These are phyloP conservation scores for Boletellus sp. DNA, from an alignment of 768 basidiomycete genomes.

Conservation along the genomic window DNA sequence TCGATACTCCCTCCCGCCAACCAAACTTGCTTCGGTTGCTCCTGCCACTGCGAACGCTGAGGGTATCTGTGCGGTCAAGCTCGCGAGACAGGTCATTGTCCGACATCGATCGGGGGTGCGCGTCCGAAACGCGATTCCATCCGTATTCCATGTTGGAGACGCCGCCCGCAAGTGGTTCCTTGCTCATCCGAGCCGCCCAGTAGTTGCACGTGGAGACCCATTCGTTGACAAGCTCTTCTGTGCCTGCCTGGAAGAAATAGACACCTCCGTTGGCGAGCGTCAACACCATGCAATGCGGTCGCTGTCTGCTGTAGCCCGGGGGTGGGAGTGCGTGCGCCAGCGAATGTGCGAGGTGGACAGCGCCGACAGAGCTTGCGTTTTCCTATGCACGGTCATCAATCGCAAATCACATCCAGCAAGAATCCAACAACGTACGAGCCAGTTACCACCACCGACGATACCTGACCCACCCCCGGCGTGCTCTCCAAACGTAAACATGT, in stretches of 20 bases:
- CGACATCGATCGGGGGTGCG: slow-evolving; percentile 52
- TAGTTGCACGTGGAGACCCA: slow-evolving; percentile 99
- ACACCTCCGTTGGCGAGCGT: slow-evolving; percentile 85
- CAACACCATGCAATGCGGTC: slow-evolving; percentile 93
- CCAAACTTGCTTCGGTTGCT: slow-evolving; percentile 73
- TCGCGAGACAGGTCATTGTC: slow-evolving; percentile 52
- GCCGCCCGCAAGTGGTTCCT: slow-evolving; percentile 92
- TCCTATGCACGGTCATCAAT: slow-evolving; percentile 45
- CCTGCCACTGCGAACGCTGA: slow-evolving; percentile 73
- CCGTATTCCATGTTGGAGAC: slow-evolving; percentile 99
- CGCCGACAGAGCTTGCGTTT: slow-evolving; percentile 83
- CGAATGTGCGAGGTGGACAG: slow-evolving; percentile 81
- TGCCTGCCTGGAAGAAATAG: slow-evolving; percentile 99
- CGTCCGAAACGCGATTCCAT: slow-evolving; percentile 78
- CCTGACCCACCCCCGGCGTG: slow-evolving; percentile 55
- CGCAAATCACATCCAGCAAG: background rate
- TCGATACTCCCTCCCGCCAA: slow-evolving; percentile 65
- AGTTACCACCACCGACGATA: slow-evolving; percentile 92
- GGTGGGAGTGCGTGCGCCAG: slow-evolving; percentile 84
- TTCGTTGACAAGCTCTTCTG: slow-evolving; percentile 96
- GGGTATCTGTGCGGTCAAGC: slow-evolving; percentile 52
- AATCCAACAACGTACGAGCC: slow-evolving; percentile 69
- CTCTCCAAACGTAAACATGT: slow-evolving; percentile 94
- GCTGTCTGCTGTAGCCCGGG: slow-evolving; percentile 86
- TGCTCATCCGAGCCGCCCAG: slow-evolving; percentile 94